A percentile compares a stretch with the other conserved stretches of the same genome.
Evolutionary conservation across 2,329 filamentous ascomycete genomes (phyloP).

Genomic region (Cladosporium colombiae): DNA sequence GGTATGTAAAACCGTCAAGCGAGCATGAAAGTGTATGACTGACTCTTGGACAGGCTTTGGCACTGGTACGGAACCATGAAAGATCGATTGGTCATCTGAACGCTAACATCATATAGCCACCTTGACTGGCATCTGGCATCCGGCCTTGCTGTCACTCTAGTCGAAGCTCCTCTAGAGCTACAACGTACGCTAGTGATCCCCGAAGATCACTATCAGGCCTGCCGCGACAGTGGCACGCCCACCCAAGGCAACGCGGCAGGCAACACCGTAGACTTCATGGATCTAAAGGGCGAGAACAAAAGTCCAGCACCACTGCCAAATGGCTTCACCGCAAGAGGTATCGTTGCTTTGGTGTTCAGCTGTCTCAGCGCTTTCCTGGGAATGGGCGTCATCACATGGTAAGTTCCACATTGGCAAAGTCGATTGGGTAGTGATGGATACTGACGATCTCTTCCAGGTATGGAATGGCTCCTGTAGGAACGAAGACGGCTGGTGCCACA

Average conservation of each 20-base stretch:
- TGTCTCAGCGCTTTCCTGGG: slow-evolving; percentile 68
- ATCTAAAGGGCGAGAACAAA: slow-evolving; percentile 63
- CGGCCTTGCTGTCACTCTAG: slow-evolving; percentile 54
- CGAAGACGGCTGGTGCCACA: neutral
- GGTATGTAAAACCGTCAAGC: slow-evolving; percentile 33
- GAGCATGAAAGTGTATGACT: neutral
- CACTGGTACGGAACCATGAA: neutral
- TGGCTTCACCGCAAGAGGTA: slow-evolving; percentile 71
- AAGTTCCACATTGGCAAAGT: slow-evolving; percentile 43
- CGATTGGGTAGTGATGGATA: neutral
- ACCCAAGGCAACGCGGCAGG: slow-evolving; percentile 72
- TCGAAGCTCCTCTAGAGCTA: slow-evolving; percentile 57
- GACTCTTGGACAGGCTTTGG: neutral
- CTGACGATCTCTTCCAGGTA: neutral
- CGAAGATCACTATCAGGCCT: slow-evolving; percentile 61
- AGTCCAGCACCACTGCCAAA: slow-evolving; percentile 59
- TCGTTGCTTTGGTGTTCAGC: slow-evolving; percentile 74
- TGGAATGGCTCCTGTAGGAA: neutral
- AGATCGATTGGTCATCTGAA: neutral
- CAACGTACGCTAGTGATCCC: slow-evolving; percentile 65
- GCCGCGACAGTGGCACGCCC: slow-evolving; percentile 54
- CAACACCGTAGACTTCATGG: slow-evolving; percentile 63
- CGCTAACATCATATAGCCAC: slow-evolving; percentile 40
- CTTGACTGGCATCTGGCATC: slow-evolving; percentile 54
- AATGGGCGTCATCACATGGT: slow-evolving; percentile 67